Conservation (phyloP, 208 protist species). For the Porcisia hertigi region DNA sequence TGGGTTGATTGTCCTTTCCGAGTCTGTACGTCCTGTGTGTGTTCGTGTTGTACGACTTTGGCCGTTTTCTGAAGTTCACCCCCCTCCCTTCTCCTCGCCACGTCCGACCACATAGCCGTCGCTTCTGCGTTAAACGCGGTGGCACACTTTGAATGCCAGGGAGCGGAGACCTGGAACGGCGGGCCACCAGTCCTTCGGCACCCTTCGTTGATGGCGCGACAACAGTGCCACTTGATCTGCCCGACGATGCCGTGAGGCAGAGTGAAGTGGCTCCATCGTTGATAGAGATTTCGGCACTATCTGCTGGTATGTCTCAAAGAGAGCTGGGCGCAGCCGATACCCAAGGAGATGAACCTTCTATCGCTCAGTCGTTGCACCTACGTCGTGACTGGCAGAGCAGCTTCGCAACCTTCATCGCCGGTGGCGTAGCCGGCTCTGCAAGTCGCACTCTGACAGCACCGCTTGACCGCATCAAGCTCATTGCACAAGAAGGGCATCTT, state of each 20-base stretch:
- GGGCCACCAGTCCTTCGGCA: background rate
- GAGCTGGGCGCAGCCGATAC: background rate
- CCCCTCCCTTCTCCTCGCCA: too few relatives aligned
- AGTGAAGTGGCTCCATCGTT: background rate
- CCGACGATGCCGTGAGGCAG: background rate
- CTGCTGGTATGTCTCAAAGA: background rate
- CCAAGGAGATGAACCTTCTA: conserved; percentile 20
- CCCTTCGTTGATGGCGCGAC: background rate
- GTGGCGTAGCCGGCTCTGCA: conserved; percentile 79
- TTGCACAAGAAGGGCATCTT: conserved; percentile 91
- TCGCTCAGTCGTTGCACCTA: conserved; percentile 36
- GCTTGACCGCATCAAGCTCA: conserved; percentile 91
- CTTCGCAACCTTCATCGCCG: conserved; percentile 77
- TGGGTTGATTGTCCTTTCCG: background rate
- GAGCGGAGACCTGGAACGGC: background rate
- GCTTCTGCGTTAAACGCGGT: background rate
- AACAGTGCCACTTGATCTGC: background rate
- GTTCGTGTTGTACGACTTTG: background rate
- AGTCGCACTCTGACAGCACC: conserved; percentile 89
- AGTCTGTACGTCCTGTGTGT: background rate
- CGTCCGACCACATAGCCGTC: background rate
- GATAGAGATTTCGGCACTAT: too few relatives aligned
- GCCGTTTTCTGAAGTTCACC: background rate
- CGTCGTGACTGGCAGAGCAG: conserved; percentile 83
- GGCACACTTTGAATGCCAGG: background rate